Base-by-base conservation (phyloP, 2,329 filamentous ascomycete species). In the Aspergillus sp. region DNA sequence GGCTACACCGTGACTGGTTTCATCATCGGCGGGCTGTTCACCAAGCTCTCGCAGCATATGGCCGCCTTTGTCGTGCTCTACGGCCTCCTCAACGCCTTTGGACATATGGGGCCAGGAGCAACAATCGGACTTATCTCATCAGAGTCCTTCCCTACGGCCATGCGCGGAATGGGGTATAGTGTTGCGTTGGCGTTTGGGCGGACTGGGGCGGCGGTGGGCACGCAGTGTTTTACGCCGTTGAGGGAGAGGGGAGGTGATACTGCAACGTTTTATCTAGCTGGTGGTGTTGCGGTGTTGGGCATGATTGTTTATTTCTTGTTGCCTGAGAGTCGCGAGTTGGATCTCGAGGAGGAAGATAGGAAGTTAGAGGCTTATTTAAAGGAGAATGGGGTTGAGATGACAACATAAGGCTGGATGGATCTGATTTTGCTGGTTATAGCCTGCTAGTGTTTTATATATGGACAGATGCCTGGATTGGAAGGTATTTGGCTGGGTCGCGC, bases 21-120 rank as follows among this genome's bases (percentile, higher is more conserved):
- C 42, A 64, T 73, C 6, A 71, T 73, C 22, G 71, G 71, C 3
- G 68, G 71, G 0, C 64, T 62, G 0, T 72, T 70, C 48, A 50
- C 57, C 0, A 63, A 60, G 11, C 45, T 74, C 4, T 70, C 70
- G 0, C 30, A 63, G 9, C 61, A 70, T 9, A 68, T 75, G 46
- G 63, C 70, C 0, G 66, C 67, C 0, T 75, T 75, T 56, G 70
- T 74, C 9, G 69, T 75, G 0, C 54, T 75, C 3, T 74, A 74
- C 45, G 71, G 70, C 1, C 52, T 73, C 3, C 45, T 74, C 6
- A 70, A 73, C 40, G 66, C 65, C 0, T 66, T 70, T 19, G 72
- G 73, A 0, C 68, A 75, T 24, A 68, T 74, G 68, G 73, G 72
- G 0, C 73, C 72, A 0, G 72, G 73, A 0, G 68, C 69, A 0